Evolutionary conservation across 2,329 filamentous ascomycete species (phyloP).

Genomic region (Neofusicoccum sp.): DNA sequence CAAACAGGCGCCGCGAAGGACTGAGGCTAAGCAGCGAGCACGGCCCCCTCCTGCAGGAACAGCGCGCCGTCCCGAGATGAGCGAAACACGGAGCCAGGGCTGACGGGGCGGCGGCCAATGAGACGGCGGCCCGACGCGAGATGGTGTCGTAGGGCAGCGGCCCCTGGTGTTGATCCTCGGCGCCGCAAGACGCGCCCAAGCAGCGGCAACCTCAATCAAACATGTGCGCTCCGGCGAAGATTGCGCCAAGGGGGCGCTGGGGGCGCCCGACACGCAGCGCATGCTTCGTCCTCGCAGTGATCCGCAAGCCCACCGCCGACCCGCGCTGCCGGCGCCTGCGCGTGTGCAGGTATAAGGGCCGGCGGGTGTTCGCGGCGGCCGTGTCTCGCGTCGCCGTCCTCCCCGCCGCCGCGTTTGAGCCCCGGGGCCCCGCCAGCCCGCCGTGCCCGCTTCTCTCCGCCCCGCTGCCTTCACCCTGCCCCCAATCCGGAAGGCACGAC

Average conservation of each 20-base stretch:
- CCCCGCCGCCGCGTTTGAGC: background rate
- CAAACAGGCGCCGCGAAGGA: background rate
- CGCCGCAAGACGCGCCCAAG: constrained; percentile 4
- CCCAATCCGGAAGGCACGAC: background rate
- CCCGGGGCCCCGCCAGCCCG: background rate
- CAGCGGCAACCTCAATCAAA: constrained; percentile 11
- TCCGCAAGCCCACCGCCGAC: constrained; percentile 6
- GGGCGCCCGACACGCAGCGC: constrained; percentile 7
- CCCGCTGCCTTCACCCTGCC: background rate
- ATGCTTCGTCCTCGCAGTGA: constrained; percentile 8
- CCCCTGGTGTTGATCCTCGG: background rate
- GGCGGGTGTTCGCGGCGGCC: background rate
- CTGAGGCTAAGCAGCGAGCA: too few relatives aligned
- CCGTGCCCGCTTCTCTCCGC: background rate
- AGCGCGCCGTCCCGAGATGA: background rate
- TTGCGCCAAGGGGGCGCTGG: background rate
- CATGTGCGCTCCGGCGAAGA: background rate
- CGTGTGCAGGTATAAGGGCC: constrained; percentile 3
- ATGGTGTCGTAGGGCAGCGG: background rate
- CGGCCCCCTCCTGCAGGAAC: background rate
- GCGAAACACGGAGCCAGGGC: constrained; percentile 8
- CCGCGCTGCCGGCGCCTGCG: constrained; percentile 2
- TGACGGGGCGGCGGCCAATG: background rate
- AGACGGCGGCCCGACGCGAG: background rate
- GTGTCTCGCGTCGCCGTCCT: background rate